Conservation (phyloP, 2,329 filamentous ascomycete genomes). For the Zymoseptoria tritici region DNA sequence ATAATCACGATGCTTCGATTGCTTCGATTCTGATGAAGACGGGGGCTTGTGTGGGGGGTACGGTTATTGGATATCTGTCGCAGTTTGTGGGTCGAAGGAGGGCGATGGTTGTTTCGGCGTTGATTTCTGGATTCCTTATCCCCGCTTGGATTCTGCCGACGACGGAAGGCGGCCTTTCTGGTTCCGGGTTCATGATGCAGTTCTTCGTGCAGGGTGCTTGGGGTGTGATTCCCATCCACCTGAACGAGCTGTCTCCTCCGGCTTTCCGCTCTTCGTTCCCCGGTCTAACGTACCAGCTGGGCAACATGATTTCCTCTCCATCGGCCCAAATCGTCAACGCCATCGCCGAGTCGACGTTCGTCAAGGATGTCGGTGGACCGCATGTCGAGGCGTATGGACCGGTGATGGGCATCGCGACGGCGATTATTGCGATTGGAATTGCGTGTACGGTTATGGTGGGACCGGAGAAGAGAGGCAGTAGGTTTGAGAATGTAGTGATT, state of each 20-base stretch:
- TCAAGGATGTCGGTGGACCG: slow-evolving; percentile 43
- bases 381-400: slow-evolving; percentile 64
- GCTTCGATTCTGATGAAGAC: slow-evolving; percentile 76
- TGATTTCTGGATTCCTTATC: slow-evolving; percentile 56
- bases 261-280: slow-evolving; percentile 65
- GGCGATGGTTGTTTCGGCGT: slow-evolving; percentile 54
- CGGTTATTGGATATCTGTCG: slow-evolving; percentile 64
- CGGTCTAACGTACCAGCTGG: slow-evolving; percentile 65
- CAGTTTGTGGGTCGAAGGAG: slow-evolving; percentile 69
- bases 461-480: slow-evolving; percentile 64
- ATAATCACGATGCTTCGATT: slow-evolving; percentile 57
- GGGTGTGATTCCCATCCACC: slow-evolving; percentile 64
- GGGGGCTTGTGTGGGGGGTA: slow-evolving; percentile 67
- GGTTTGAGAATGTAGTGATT: slow-evolving; percentile 54
- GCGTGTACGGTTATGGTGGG: slow-evolving; percentile 60
- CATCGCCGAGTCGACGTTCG: slow-evolving; percentile 54
- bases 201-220: slow-evolving; percentile 59
- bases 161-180: slow-evolving; percentile 53
- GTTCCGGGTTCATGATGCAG: slow-evolving; percentile 61
- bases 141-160: slow-evolving; percentile 63
- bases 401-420: slow-evolving; percentile 67
- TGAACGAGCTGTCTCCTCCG: slow-evolving; percentile 65
- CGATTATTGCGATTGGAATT: slow-evolving; percentile 67
- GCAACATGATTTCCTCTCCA: slow-evolving; percentile 66
- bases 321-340: slow-evolving; percentile 72